Conservation (phyloP, 140 eudicot species). For the Ambrosia hybrid region DNA sequence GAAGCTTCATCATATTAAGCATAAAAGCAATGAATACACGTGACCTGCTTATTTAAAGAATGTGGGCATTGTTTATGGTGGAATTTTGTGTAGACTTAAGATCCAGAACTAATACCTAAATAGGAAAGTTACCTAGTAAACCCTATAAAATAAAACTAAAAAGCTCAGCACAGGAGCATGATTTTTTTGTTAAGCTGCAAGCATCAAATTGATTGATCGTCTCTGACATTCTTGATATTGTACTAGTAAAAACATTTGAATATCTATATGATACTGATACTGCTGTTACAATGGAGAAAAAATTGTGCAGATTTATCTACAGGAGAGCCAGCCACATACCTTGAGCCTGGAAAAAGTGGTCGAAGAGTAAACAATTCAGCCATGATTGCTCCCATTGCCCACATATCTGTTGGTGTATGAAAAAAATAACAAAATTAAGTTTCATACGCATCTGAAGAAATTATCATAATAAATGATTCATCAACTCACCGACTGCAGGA, state of each 20-base stretch:
- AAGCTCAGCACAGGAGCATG: not conserved
- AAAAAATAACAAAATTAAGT: not conserved
- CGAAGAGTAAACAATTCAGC: conserved; percentile 89
- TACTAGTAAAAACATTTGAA: too few species aligned
- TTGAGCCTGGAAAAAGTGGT: conserved; percentile 95
- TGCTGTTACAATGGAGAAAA: too few species aligned
- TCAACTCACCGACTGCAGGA: conserved; percentile 92
- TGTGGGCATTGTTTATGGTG: not conserved
- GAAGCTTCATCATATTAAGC: conserved; percentile 6
- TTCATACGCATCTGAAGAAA: not conserved
- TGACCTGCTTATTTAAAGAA: not conserved
- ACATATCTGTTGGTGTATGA: conserved; percentile 65
- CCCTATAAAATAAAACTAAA: not conserved
- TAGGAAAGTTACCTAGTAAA: not conserved
- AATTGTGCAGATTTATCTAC: not conserved
- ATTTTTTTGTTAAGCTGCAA: not conserved
- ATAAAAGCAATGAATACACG: not conserved
- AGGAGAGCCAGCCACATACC: conserved; percentile 36
- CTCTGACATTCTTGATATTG: too few species aligned
- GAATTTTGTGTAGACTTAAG: too few species aligned
- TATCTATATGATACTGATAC: too few species aligned
- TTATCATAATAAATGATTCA: conserved; percentile 3
- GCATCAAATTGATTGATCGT: not conserved
- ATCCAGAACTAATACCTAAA: not conserved
- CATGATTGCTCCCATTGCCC: conserved; percentile 99